Evolutionary conservation across 2,329 filamentous ascomycete genomes (phyloP).

Genomic region (Colletotrichum scovillei): DNA sequence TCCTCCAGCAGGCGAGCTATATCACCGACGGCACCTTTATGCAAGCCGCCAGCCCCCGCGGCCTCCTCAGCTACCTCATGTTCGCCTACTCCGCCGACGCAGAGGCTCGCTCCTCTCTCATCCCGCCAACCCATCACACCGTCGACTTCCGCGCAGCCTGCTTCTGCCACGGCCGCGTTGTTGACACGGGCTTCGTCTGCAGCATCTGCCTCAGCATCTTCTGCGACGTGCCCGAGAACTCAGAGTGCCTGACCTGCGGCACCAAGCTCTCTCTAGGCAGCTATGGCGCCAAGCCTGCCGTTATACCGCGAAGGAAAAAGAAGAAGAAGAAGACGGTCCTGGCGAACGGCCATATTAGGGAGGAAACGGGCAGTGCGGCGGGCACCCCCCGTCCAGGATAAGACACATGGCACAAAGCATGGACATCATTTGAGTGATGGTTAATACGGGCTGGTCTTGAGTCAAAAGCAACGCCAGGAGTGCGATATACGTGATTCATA

Average conservation of each 20-base stretch:
- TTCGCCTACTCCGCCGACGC: slow-evolving; percentile 84
- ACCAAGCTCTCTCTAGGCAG: slow-evolving; percentile 81
- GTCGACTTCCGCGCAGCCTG: slow-evolving; percentile 99
- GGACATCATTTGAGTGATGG: neutral
- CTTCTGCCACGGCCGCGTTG: slow-evolving; percentile 92
- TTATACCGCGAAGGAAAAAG: slow-evolving; percentile 77
- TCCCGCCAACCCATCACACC: slow-evolving; percentile 83
- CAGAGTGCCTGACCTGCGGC: slow-evolving; percentile 85
- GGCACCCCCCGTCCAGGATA: slow-evolving; percentile 66
- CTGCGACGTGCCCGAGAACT: slow-evolving; percentile 72
- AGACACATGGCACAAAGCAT: slow-evolving; percentile 16
- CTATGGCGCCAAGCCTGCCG: slow-evolving; percentile 82
- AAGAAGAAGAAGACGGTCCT: slow-evolving; percentile 75
- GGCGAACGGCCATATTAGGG: slow-evolving; percentile 60
- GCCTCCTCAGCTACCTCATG: slow-evolving; percentile 93
- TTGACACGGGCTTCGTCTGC: slow-evolving; percentile 95
- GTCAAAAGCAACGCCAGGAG: neutral
- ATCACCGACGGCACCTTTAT: slow-evolving; percentile 70
- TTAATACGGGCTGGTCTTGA: neutral
- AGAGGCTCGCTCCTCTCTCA: slow-evolving; percentile 68
- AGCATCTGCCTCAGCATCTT: slow-evolving; percentile 97
- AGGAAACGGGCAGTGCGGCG: slow-evolving; percentile 69
- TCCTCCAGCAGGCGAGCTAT: slow-evolving; percentile 88
- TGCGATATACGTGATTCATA: neutral
- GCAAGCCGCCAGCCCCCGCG: slow-evolving; percentile 67